A percentile compares a stretch with the other conserved stretches of the same genome.
Conservation (phyloP, 2,329 filamentous ascomycete species). For the Stemphylium vesicarium region DNA sequence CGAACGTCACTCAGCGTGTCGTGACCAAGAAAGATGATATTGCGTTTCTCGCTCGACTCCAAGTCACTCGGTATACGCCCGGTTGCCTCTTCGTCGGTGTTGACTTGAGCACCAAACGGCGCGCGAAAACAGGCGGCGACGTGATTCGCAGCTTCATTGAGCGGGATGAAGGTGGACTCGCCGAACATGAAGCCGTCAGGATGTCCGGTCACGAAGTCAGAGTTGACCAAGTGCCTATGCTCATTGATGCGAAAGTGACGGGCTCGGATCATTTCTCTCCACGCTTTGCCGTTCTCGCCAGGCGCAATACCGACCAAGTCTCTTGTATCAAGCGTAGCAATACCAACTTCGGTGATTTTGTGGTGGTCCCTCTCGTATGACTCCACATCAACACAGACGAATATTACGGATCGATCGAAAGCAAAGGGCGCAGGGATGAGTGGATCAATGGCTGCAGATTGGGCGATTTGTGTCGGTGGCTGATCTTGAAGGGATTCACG, state of each 20-base stretch:
- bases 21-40: conserved; percentile 81
- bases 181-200: conserved; percentile 79
- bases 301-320: conserved; percentile 63
- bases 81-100: no score
- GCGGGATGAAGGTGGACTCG: conserved; percentile 60
- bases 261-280: conserved; percentile 70
- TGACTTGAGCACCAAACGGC: conserved; percentile 55
- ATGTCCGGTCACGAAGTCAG: conserved; percentile 72
- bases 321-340: conserved; percentile 78
- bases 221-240: conserved; percentile 69
- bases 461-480: not conserved
- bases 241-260: conserved; percentile 82
- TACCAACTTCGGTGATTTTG: conserved; percentile 82
- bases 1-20: conserved; percentile 70
- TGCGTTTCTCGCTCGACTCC: conserved; percentile 53
- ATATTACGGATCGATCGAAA: conserved; percentile 62
- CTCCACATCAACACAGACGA: conserved; percentile 84
- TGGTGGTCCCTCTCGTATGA: conserved; percentile 72
- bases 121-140: conserved; percentile 63
- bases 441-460: conserved; percentile 24
- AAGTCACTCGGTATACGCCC: not conserved
- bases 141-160: conserved; percentile 52
- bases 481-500: conserved; percentile 44
- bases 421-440: conserved; percentile 30
- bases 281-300: conserved; percentile 67